These are phyloP conservation scores for Pharnaceum exiguum DNA, from an alignment of 148 eudicot species.

Conservation along the genomic window DNA sequence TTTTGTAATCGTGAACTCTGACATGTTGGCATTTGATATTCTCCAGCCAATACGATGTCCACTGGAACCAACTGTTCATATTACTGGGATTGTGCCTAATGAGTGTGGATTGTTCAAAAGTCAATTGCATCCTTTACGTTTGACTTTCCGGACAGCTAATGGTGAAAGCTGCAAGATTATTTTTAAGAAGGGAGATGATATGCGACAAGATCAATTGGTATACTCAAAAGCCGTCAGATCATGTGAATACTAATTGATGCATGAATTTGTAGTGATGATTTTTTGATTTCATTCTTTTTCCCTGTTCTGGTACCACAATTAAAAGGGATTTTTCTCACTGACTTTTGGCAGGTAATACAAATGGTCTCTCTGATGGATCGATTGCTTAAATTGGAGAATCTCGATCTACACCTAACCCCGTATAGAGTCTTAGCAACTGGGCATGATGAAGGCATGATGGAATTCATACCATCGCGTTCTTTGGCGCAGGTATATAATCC, in stretches of 20 bases:
- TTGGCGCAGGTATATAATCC: slow-evolving; percentile 71
- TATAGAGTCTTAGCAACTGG: slow-evolving; percentile 94
- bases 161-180: slow-evolving; percentile 88
- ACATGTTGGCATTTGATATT: slow-evolving; percentile 10
- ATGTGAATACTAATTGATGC: slow-evolving; percentile 2
- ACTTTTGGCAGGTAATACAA: slow-evolving; percentile 73
- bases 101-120: slow-evolving; percentile 93
- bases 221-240: background rate
- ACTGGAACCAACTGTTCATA: slow-evolving; percentile 73
- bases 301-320: background rate
- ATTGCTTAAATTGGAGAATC: slow-evolving; percentile 90
- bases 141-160: slow-evolving; percentile 73
- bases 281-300: background rate
- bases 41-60: slow-evolving; percentile 92
- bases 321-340: too few species aligned
- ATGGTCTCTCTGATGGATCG: slow-evolving; percentile 98
- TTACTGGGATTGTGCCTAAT: slow-evolving; percentile 85
- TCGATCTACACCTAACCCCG: slow-evolving; percentile 93
- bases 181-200: slow-evolving; percentile 96
- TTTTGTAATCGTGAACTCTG: background rate
- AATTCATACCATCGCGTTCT: slow-evolving; percentile 92
- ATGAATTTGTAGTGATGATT: background rate
- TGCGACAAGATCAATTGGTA: slow-evolving; percentile 98
- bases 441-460: slow-evolving; percentile 97
- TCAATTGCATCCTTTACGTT: slow-evolving; percentile 78